Evolutionary conservation across 1,284 basidiomycete species (phyloP), one percentile per base, ranked within the genome.

Genomic region (Microbotryum lychnidis-dioicae): DNA sequence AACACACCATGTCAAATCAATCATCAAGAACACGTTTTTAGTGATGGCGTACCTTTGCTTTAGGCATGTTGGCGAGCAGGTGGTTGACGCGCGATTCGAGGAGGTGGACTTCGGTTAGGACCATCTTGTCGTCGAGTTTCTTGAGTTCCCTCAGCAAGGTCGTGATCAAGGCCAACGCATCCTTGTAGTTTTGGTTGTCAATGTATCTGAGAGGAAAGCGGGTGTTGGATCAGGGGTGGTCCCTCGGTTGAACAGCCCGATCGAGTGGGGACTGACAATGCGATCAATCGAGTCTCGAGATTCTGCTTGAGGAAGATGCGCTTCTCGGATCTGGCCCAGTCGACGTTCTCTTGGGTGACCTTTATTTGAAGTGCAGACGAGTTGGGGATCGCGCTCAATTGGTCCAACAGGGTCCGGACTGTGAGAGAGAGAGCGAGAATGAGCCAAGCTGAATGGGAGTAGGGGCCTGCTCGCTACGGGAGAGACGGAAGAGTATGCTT

Each of bases 61-160:
- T 93, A 8, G 91, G 81, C 58, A 92, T 78, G 76, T 97, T 97
- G n/a, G 87, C 86, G 60, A 92, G 85, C 0, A 89, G 90, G 63
- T 92, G 84, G 71, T 93, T 91, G 4, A 94, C 91, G 55, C 90
- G 80, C 62, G 87, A 90, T 76, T 98, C 94, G 33, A 97, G 82
- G 9, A 97, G 81, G 72, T 96, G 92, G 0, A 97, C 93, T 75
- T 98, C 94, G 2, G 93, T 97, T 25, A 98, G 81, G 69, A 97
- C 89, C 83, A 96, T 89, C 80, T 97, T 98, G 80, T 97, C 94
- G 75, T 98, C 94, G 25, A 98, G 79, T 50, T 87, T 84, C 77
- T 91, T 91, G 51, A 98, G 82, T 75, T 97, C 94, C 9, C 86
- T 87, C 31, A 97, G 81, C 20, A 98, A 81, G 0, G 80, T 79